Evolutionary conservation across 1,284 basidiomycete species (phyloP), one percentile per base, ranked within the genome.

Genomic region (Melampsora americana): DNA sequence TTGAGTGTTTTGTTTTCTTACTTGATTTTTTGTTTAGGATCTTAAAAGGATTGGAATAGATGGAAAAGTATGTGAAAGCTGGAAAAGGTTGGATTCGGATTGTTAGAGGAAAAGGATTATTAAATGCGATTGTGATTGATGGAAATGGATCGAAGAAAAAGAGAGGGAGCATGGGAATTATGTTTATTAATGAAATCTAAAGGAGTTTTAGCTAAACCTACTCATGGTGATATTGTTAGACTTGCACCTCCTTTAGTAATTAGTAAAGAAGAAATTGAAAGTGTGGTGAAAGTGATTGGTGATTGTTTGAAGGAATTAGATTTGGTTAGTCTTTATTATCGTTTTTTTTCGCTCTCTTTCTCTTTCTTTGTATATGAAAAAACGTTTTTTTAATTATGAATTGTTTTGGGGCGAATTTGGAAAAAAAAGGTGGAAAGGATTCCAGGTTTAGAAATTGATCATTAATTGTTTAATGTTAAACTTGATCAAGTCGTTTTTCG

Each of bases 241-340:
- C 94, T 99, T 81, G 92, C 95, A 0, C 95, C 95, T 2, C 95
- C 95, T 0, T 85, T 99, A 61, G 93, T 98, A 75, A 98, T 99
- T 78, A 86, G 87, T 26, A 92, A 97, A 81, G 89, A 88, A 53
- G 93, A 97, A 78, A 82, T 98, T 74, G 85, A 86, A 82, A 89
- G 88, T 83, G 90, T 90, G 20, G 86, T 97, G 18, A 83, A 85
- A 74, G 89, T 92, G 77, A 94, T 99, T 81, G 87, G 87, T 60
- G 86, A 91, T 80, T 89, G 89, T 53, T 85, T 98, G 66, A 82
- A 85, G 23, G 93, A 96, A 81, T 86, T 98, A 67, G 95, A 98
- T 83, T 85, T 85, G 83, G 91, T 92, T 66, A 77, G 87, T 85
- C 50, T 42, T 42, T 42, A n/a, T n/a, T n/a, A n/a, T n/a, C n/a